A percentile compares a stretch with the other conserved stretches of the same genome.
These are phyloP conservation scores for Lasiosphaeria ovina DNA, from an alignment of 495 filamentous ascomycete species.

Conservation along the genomic window DNA sequence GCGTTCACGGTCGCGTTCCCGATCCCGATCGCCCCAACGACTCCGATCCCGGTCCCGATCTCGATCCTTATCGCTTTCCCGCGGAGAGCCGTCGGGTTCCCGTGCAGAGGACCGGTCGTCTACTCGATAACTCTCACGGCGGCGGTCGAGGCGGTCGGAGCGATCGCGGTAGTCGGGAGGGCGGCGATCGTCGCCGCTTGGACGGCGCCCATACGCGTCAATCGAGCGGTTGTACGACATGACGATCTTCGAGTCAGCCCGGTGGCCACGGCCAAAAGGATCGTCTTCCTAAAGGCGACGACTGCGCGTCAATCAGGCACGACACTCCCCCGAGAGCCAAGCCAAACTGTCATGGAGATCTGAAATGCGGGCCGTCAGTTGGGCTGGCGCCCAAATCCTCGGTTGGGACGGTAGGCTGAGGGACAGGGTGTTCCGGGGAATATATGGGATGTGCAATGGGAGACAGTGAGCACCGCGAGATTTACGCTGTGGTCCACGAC, in stretches of 20 bases:
- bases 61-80: constrained; percentile 5
- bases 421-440: too few species aligned
- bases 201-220: constrained; percentile 24
- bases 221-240: constrained; percentile 24
- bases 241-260: not conserved
- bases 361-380: too few species aligned
- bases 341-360: not conserved
- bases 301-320: not conserved
- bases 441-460: too few species aligned
- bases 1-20: constrained; percentile 10
- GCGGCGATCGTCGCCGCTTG: constrained; percentile 21
- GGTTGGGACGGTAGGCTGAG: too few species aligned
- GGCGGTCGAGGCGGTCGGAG: constrained; percentile 12
- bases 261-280: not conserved
- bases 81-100: too few species aligned
- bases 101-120: constrained; percentile 1
- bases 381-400: too few species aligned
- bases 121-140: constrained; percentile 13
- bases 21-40: constrained; percentile 6
- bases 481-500: too few species aligned
- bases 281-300: not conserved
- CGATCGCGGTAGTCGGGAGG: constrained; percentile 13
- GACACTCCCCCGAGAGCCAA: not conserved
- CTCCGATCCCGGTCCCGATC: not conserved
- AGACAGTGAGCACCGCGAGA: too few species aligned